Conservation (phyloP, 164 flowering plant genomes). For the Vitis riparia region DNA sequence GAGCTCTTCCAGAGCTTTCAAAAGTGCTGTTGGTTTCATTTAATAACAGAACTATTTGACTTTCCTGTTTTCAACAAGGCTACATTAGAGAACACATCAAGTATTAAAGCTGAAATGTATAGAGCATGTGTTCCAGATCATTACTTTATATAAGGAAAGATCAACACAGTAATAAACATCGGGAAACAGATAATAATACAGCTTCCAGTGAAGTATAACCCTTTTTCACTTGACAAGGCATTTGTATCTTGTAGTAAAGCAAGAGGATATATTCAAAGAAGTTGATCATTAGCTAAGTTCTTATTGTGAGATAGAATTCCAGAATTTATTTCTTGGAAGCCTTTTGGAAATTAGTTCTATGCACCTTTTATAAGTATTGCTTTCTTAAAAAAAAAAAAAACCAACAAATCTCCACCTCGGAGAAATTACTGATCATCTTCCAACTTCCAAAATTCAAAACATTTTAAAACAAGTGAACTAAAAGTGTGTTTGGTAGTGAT, state of each 20-base stretch:
- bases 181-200: constrained; percentile 55
- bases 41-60: constrained; percentile 70
- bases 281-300: too few species aligned
- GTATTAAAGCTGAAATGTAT: too few species aligned
- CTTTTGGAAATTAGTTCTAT: too few species aligned
- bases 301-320: too few species aligned
- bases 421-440: too few species aligned
- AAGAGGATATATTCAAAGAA: neutral
- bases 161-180: constrained; percentile 77
- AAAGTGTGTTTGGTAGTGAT: too few species aligned
- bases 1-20: constrained; percentile 67
- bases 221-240: constrained; percentile 9
- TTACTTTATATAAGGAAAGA: constrained; percentile 85
- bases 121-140: neutral
- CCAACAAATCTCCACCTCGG: too few species aligned
- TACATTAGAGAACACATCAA: neutral
- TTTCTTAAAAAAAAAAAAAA: too few species aligned
- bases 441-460: too few species aligned
- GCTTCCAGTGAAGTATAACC: constrained; percentile 55
- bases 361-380: too few species aligned
- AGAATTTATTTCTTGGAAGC: too few species aligned
- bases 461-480: too few species aligned
- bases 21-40: constrained; percentile 49
- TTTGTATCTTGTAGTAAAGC: constrained; percentile 1
- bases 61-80: constrained; percentile 53